Conservation (phyloP, 2,329 filamentous ascomycete species). For the Cadophora sp. region DNA sequence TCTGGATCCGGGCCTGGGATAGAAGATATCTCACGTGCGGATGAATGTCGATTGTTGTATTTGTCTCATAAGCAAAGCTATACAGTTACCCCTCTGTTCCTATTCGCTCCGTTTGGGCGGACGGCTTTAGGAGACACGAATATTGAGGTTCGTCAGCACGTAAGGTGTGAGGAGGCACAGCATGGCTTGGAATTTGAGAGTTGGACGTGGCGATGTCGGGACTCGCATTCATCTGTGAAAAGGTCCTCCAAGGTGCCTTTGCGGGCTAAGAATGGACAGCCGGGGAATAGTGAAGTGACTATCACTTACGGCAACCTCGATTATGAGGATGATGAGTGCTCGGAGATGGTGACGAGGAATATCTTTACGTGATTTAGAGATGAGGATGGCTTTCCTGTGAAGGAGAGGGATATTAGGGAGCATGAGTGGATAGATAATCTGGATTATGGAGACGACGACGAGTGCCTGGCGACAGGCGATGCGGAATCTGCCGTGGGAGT, state of each 20-base stretch:
- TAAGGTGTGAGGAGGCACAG: slow-evolving; percentile 26
- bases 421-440: slow-evolving; percentile 45
- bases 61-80: slow-evolving; percentile 33
- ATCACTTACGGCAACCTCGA: slow-evolving; percentile 32
- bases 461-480: slow-evolving; percentile 32
- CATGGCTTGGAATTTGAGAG: slow-evolving; percentile 32
- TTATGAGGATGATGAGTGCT: slow-evolving; percentile 35
- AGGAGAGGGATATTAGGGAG: slow-evolving; percentile 41
- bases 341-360: slow-evolving; percentile 42
- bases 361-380: slow-evolving; percentile 44
- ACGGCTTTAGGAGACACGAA: slow-evolving; percentile 33
- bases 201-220: slow-evolving; percentile 32
- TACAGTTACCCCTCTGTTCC: slow-evolving; percentile 33
- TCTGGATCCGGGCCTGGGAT: not conserved
- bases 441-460: slow-evolving; percentile 36
- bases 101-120: slow-evolving; percentile 35
- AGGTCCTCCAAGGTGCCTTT: slow-evolving; percentile 19
- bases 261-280: slow-evolving; percentile 28
- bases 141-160: slow-evolving; percentile 35
- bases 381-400: slow-evolving; percentile 42
- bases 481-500: slow-evolving; percentile 29
- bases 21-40: slow-evolving; percentile 34
- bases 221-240: not conserved
- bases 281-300: slow-evolving; percentile 26
- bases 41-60: slow-evolving; percentile 39